Percentiles rank a stretch among this genome's conserved stretches.
phyloP scores from a whole-genome alignment of 371 early-diverging fungal genomes.

The Mortierella sp. region DNA sequence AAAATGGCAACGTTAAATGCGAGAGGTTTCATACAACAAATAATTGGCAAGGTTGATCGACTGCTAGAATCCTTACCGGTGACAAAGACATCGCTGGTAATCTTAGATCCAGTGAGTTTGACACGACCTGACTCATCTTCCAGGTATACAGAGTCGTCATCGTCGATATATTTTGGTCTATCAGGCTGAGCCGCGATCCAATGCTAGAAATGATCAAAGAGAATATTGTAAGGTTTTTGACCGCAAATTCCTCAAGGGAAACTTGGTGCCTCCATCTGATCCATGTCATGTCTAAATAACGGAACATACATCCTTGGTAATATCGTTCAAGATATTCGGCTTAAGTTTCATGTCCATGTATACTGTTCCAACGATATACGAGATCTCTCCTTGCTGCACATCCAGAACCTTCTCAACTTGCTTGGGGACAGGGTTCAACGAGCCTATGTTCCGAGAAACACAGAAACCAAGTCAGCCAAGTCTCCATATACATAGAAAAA shows the following conservation, averaged over 20 bases:
- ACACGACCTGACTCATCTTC: conserved; percentile 96
- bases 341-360: conserved; percentile 88
- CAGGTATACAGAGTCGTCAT: conserved; percentile 72
- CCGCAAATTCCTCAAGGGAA: neutral
- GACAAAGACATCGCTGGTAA: conserved; percentile 68
- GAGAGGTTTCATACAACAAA: neutral
- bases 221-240: neutral
- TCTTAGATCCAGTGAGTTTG: conserved; percentile 64
- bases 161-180: conserved; percentile 74
- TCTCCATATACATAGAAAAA: neutral
- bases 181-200: conserved; percentile 74
- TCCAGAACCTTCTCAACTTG: conserved; percentile 78
- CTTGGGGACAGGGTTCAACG: conserved; percentile 43
- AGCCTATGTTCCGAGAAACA: neutral
- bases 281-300: no score
- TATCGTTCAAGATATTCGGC: conserved; percentile 89
- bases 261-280: neutral
- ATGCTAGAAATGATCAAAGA: conserved; percentile 61
- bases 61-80: conserved; percentile 64
- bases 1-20: neutral
- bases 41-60: neutral
- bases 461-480: neutral
- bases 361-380: conserved; percentile 87
- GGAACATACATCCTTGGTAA: conserved; percentile 77
- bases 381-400: conserved; percentile 69